Base-by-base conservation (phyloP, 163 green algal genomes). In the Botryococcus braunii region DNA sequence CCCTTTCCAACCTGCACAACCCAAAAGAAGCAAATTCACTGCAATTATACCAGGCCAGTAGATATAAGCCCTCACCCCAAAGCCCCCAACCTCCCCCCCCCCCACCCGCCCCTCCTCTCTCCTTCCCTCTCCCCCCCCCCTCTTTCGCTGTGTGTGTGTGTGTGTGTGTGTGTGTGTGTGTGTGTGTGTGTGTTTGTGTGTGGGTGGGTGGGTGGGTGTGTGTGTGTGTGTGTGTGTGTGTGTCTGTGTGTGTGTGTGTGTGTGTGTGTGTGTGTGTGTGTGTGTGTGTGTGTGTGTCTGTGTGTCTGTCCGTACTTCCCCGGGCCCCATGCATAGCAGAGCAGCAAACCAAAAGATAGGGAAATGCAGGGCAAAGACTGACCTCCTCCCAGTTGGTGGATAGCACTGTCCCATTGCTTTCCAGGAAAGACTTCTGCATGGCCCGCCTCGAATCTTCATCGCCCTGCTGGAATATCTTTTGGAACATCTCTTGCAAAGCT, bases 361-460 rank as follows among this genome's bases (percentile, higher is more conserved):
- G n/a, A n/a, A n/a, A n/a, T n/a, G n/a, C n/a, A n/a, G n/a, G n/a
- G n/a, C n/a, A n/a, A n/a, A n/a, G 68, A 17, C 85, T 87, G 31
- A 98, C 83, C 4, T 98, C 93, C 41, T 83, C 79, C 93, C 93
- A 98, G 79, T 97, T 97, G 61, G 93, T 98, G 70, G 83, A 94
- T 47, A 96, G 81, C 69, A 92, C 84, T 0, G 92, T 98, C 43
- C 93, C 93, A 56, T 90, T 91, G 56, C 70, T 86, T 62, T 92
- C 86, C 63, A 93, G 81, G 73, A 93, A 98, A 0, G 81, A 93
- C 85, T 99, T 99, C 79, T 96, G 96, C 94, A 99, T 99, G 32
- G 94, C 94, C 2, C 90, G 83, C 56, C 86, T 75, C 43, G 86
- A 92, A 76, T 98, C 93, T 60, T 97, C 92, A 68, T 97, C 91